Conservation (phyloP, 2,329 filamentous ascomycete species). For the Ceratocystis cubensis region DNA sequence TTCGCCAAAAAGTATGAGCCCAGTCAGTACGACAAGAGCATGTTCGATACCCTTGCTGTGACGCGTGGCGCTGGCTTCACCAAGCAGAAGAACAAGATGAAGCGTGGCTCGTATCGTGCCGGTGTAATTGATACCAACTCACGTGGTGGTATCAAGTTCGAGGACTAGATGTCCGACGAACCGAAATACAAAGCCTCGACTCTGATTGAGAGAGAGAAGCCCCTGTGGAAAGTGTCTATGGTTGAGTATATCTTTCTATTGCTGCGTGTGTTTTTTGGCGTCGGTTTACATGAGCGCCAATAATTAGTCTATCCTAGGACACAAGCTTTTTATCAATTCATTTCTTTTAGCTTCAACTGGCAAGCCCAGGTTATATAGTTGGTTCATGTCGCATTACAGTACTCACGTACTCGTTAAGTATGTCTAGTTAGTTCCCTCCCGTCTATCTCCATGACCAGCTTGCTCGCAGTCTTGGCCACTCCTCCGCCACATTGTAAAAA, state of each 20-base stretch:
- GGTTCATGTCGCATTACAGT: background rate
- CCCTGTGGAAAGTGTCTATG: too few species aligned
- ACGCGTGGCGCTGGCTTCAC: constrained; percentile 96
- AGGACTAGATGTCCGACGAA: constrained; percentile 45
- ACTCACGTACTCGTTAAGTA: background rate
- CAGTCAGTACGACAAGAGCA: constrained; percentile 80
- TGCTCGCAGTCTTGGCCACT: background rate
- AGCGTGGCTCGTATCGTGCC: constrained; percentile 78
- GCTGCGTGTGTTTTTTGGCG: background rate
- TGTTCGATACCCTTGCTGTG: constrained; percentile 75
- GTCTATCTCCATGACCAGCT: background rate
- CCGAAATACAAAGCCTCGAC: too few species aligned
- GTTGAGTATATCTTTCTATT: too few species aligned
- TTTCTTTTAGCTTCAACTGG: background rate
- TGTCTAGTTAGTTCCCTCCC: background rate
- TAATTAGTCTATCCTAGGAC: constrained; percentile 21
- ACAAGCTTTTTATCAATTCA: constrained; percentile 20
- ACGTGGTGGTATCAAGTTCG: constrained; percentile 86
- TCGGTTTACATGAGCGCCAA: background rate
- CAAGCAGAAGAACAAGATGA: constrained; percentile 99
- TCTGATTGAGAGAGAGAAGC: too few species aligned
- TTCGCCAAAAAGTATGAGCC: constrained; percentile 72
- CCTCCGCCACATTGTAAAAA: constrained; percentile 19
- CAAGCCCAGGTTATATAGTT: background rate
- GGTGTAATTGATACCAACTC: constrained; percentile 72